Conservation (phyloP, 23 red algal genomes). For the Gracilaria caudata region DNA sequence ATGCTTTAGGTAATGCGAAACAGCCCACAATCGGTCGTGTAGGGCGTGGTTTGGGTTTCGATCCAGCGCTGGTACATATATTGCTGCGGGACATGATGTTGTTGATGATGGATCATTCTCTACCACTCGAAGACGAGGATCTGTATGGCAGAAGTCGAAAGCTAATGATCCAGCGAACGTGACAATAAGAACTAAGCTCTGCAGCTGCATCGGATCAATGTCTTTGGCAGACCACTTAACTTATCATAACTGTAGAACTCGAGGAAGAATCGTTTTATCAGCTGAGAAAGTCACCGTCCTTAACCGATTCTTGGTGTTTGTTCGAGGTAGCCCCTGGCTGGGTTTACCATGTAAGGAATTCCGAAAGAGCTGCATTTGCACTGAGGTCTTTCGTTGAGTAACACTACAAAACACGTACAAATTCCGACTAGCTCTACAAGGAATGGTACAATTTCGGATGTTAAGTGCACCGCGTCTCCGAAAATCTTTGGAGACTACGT, state of each 20-base stretch:
- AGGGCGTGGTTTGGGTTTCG: conserved; percentile 45
- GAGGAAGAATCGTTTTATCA: not conserved
- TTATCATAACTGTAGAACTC: not conserved
- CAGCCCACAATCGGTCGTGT: conserved; percentile 39
- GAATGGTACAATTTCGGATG: not conserved
- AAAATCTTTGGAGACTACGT: not conserved
- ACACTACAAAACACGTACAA: not conserved
- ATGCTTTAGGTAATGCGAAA: conserved; percentile 31
- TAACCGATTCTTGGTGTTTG: not conserved
- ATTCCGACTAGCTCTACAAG: not conserved
- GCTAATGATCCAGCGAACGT: not conserved
- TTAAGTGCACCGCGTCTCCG: not conserved
- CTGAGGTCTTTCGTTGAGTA: not conserved
- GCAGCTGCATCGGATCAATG: conserved; percentile 10
- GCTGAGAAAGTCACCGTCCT: not conserved
- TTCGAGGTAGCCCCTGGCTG: no score
- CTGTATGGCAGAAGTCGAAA: conserved; percentile 30
- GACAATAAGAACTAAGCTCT: not conserved
- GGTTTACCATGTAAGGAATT: no score
- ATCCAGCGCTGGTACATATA: conserved; percentile 1
- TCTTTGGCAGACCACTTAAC: not conserved
- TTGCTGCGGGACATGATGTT: conserved; percentile 5
- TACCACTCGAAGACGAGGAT: conserved; percentile 14
- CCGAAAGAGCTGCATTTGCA: not conserved
- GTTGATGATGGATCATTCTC: not conserved